Percentiles rank a stretch among this genome's conserved stretches.
phyloP scores from a whole-genome alignment of 2,329 filamentous ascomycete genomes.

The Berkeleyomyces basicola region DNA sequence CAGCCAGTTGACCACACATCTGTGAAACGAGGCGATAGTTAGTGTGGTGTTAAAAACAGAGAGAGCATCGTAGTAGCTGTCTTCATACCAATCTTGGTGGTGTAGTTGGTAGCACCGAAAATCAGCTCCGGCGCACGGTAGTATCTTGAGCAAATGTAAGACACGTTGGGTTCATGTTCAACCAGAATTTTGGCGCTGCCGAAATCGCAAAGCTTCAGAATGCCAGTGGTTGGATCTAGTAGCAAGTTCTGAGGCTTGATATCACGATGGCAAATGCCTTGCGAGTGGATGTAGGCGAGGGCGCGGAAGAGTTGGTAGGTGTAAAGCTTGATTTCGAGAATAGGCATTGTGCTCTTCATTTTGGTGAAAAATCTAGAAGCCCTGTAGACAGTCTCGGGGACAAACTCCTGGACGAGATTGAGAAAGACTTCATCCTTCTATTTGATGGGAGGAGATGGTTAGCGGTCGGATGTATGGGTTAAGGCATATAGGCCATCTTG shows the following conservation, averaged over 20 bases:
- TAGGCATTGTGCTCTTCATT: conserved; percentile 99
- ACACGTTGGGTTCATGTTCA: conserved; percentile 97
- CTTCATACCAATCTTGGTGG: conserved; percentile 88
- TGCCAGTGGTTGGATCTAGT: conserved; percentile 75
- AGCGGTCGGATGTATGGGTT: conserved; percentile 1
- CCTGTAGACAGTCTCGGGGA: conserved; percentile 95
- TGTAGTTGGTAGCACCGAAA: conserved; percentile 98
- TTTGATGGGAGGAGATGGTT: background rate
- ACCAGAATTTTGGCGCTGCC: conserved; percentile 97
- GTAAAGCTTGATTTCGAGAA: conserved; percentile 96
- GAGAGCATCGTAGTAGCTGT: background rate
- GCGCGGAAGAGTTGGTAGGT: conserved; percentile 99
- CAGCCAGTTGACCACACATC: conserved; percentile 99
- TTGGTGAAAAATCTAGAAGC: conserved; percentile 99
- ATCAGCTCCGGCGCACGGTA: conserved; percentile 96
- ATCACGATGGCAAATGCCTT: conserved; percentile 96
- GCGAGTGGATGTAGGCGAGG: conserved; percentile 95
- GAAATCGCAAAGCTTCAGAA: conserved; percentile 97
- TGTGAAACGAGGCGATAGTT: conserved; percentile 56
- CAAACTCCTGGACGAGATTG: conserved; percentile 94
- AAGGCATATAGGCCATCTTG: too few species aligned
- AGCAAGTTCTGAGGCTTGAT: conserved; percentile 98
- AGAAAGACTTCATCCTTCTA: conserved; percentile 98
- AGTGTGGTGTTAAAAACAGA: background rate
- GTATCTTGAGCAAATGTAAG: conserved; percentile 98